Base-by-base conservation (phyloP, 2,329 filamentous ascomycete species). In the Thermothelomyces thermophilus region DNA sequence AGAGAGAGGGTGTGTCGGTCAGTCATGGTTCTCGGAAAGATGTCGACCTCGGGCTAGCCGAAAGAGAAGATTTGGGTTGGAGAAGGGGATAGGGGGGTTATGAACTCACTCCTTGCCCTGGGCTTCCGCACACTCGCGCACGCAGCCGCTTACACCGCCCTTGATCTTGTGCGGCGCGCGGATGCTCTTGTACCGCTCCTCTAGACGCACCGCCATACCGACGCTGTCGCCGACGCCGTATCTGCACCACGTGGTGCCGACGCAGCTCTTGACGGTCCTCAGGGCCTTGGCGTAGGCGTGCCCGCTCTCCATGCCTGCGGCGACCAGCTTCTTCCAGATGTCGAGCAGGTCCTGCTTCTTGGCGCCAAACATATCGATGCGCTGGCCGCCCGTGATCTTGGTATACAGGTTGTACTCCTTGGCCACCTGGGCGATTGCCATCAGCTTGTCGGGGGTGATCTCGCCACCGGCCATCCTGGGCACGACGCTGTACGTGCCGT, bases 311-410 rank as follows among this genome's bases (percentile, higher is more conserved):
- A 95, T 86, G 17, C 90, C 90, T 1, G 85, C 90, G 49, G 87
- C 83, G 8, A 94, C 79, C 3, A 95, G 75, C 58, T 82, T 79
- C 37, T 79, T 78, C 90, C 90, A 95, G 60, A 95, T 95, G 13
- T 77, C 76, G 2, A 87, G 74, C 16, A 95, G 74, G 64, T 95
- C 88, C 57, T 93, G 86, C 69, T 94, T 95, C 68, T 83, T 83
- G 0, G 90, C 90, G 35, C 90, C 90, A 62, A 95, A 95, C 83
- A 95, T 80, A 66, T 95, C 90, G 62, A 95, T 95, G 49, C 90
- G 81, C 68, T 95, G 90, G 1, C 87, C 90, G 48, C 90, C 90
- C 0, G 90, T 95, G 63, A 95, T 94, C 69, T 95, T 95, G 63
- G 84, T 89, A 70, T 95, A 95, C 6, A 95, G 72, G 31, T 78